Base-by-base conservation (phyloP, 306 rosid species). In the Cyamopsis tetragonoloba region DNA sequence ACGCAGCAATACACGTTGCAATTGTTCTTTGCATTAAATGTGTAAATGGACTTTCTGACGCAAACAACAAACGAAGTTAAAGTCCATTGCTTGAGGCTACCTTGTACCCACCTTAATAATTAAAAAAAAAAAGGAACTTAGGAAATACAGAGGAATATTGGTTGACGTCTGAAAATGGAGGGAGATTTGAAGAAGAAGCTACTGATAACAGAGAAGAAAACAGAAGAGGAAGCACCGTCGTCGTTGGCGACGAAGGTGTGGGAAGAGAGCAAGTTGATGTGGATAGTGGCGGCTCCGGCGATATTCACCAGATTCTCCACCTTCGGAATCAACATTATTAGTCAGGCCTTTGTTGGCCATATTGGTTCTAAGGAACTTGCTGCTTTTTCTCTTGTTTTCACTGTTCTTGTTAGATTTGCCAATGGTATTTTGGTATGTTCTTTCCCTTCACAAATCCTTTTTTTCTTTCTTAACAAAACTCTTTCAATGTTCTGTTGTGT, bases 331-430 rank as follows among this genome's bases (percentile, higher is more conserved):
- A 34, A 68, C 19, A 50, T 81, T n/a, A 81, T 81, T 1, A 81
- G 71, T 20, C 89, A 84, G 27, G 63, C 73, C 1, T 84, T 84
- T 61, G 6, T 79, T 3, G 86, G 89, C 3, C 89, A 84, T 55
- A 73, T 84, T 37, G 72, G 80, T 4, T 57, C 82, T 0, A 57
- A 19, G 14, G 79, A 81, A 38, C 79, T 84, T 0, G 89, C 89
- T 17, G 86, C 86, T 1, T 84, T 13, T 76, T 73, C 89, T 24
- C 78, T 84, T 11, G 79, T 72, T 0, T 65, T 68, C 71, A 78
- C 82, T 34, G 51, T 81, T 34, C 41, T 79, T 1, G 2, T 81
- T 0, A 71, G 89, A 5, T 84, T 84, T 1, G 68, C n/a, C 3
- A 81, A 78, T 47, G 86, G 89, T 18, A 19, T 84, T 37, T 15